phyloP scores from a whole-genome alignment of 1,284 basidiomycete genomes.

The Ceratobasidium theobromae region DNA sequence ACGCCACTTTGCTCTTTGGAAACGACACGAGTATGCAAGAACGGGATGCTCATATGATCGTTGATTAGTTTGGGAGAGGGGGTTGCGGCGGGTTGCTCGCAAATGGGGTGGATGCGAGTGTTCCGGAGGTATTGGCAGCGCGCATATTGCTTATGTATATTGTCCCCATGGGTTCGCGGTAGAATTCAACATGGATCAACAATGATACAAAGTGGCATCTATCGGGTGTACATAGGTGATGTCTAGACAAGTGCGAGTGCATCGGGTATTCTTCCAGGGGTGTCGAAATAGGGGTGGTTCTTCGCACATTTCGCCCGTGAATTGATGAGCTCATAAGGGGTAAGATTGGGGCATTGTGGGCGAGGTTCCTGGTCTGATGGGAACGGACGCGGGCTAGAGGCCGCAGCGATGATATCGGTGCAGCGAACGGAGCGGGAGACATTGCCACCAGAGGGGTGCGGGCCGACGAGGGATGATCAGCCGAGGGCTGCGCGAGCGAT shows the following conservation, averaged over 20 bases:
- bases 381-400: slow-evolving; percentile 12
- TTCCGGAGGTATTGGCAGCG: not conserved
- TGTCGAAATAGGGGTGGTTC: slow-evolving; percentile 12
- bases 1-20: too few relatives aligned
- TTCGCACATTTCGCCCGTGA: not conserved
- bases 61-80: too few relatives aligned
- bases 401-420: not conserved
- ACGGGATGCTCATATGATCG: too few relatives aligned
- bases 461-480: not conserved
- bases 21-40: too few relatives aligned
- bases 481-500: not conserved
- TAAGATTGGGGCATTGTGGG: slow-evolving; percentile 24
- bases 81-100: too few relatives aligned
- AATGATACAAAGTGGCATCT: too few relatives aligned
- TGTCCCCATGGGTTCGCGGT: not conserved
- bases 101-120: not conserved
- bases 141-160: not conserved
- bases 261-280: not conserved
- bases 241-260: not conserved
- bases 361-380: slow-evolving; percentile 27
- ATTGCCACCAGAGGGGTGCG: too few relatives aligned
- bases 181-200: too few relatives aligned
- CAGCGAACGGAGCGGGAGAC: too few relatives aligned
- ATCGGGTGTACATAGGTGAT: not conserved
- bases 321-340: slow-evolving; percentile 25